Conservation (phyloP, 805 yeast species). For the Peterozyma toletana region DNA sequence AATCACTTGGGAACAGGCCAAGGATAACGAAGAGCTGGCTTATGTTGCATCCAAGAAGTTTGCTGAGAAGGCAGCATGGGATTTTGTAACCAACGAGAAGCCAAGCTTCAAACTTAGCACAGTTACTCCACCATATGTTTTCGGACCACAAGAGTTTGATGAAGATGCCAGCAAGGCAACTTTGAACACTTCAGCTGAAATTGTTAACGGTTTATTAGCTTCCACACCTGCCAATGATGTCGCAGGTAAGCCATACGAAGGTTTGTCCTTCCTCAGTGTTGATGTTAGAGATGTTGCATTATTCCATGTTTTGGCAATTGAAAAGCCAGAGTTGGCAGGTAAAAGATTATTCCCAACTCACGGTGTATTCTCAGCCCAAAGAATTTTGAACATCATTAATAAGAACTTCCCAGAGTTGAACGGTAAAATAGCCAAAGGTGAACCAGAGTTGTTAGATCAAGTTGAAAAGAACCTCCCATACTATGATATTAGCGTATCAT, state of each 20-base stretch:
- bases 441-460: slow-evolving; percentile 19
- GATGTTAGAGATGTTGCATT: slow-evolving; percentile 43
- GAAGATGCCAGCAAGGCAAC: slow-evolving; percentile 18
- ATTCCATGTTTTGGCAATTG: slow-evolving; percentile 34
- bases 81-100: slow-evolving; percentile 33
- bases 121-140: slow-evolving; percentile 36
- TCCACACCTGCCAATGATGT: slow-evolving; percentile 14
- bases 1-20: slow-evolving; percentile 24
- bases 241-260: slow-evolving; percentile 9
- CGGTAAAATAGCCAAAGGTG: slow-evolving; percentile 36
- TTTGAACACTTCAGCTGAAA: slow-evolving; percentile 32
- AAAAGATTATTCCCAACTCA: slow-evolving; percentile 23
- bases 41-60: slow-evolving; percentile 40
- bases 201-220: slow-evolving; percentile 18
- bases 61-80: slow-evolving; percentile 56
- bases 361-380: slow-evolving; percentile 18
- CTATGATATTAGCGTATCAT: slow-evolving; percentile 9
- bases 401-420: slow-evolving; percentile 33
- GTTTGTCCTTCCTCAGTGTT: slow-evolving; percentile 12
- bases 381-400: slow-evolving; percentile 21
- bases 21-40: slow-evolving; percentile 16
- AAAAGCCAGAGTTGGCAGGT: slow-evolving; percentile 24
- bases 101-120: slow-evolving; percentile 31
- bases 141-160: slow-evolving; percentile 47
- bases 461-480: not conserved